Percentiles rank a stretch among this genome's conserved stretches.
These are phyloP conservation scores for Pseudopithomyces maydicus DNA, from an alignment of 2,329 filamentous ascomycete genomes.

Conservation along the genomic window DNA sequence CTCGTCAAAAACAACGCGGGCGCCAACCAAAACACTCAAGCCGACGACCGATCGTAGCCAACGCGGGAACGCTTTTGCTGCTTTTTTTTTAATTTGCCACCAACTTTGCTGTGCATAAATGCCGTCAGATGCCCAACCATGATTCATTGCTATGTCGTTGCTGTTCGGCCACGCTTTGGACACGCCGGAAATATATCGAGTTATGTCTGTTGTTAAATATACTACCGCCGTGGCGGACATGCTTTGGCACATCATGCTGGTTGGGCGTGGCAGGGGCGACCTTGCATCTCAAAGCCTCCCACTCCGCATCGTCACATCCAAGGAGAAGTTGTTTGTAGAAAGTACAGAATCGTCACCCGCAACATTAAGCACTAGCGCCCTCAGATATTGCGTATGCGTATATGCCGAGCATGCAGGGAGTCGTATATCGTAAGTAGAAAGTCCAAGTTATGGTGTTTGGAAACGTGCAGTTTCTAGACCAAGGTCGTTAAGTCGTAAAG, in stretches of 20 bases:
- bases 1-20: conserved; percentile 33
- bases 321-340: conserved; percentile 32
- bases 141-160: conserved; percentile 15
- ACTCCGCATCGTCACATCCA: conserved; percentile 29
- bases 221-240: neutral
- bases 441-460: conserved; percentile 33
- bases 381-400: conserved; percentile 34
- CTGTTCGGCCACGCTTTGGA: conserved; percentile 25
- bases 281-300: conserved; percentile 20
- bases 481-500: conserved; percentile 45
- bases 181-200: neutral
- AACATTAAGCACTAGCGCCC: conserved; percentile 34
- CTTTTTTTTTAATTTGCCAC: conserved; percentile 19
- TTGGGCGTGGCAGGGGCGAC: conserved; percentile 21
- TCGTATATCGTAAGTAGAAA: conserved; percentile 43
- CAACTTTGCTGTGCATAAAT: conserved; percentile 16
- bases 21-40: conserved; percentile 12
- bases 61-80: conserved; percentile 16
- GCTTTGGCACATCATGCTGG: neutral
- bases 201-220: conserved; percentile 16
- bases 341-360: conserved; percentile 43
- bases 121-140: conserved; percentile 23
- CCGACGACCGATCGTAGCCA: conserved; percentile 2
- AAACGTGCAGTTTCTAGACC: conserved; percentile 25
- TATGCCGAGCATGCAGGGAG: conserved; percentile 40